These are phyloP conservation scores for Leishmania turanica DNA, from an alignment of 208 protist species.

Conservation along the genomic window DNA sequence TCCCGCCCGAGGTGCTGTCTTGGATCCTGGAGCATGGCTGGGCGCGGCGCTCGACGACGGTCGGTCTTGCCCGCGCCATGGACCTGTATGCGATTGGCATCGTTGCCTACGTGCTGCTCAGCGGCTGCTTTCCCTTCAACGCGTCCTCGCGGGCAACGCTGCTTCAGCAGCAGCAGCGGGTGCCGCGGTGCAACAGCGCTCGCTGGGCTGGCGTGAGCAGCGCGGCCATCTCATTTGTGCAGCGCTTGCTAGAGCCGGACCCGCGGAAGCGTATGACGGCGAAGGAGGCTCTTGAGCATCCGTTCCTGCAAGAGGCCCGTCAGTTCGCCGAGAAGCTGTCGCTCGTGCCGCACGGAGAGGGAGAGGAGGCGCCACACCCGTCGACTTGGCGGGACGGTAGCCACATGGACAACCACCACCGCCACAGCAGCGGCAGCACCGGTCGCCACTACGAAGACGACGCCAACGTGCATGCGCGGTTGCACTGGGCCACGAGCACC, in stretches of 20 bases:
- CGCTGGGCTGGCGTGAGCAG: slow-evolving; percentile 62
- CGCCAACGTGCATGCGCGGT: not conserved
- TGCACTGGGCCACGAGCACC: not conserved
- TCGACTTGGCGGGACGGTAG: not conserved
- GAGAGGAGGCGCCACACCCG: slow-evolving; percentile 12
- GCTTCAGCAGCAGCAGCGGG: slow-evolving; percentile 67
- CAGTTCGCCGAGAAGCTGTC: slow-evolving; percentile 49
- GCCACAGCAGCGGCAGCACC: not conserved
- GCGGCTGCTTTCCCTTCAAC: slow-evolving; percentile 86
- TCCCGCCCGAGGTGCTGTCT: slow-evolving; percentile 76
- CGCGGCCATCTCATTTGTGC: slow-evolving; percentile 68
- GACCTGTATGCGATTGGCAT: slow-evolving; percentile 82
- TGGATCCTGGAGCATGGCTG: slow-evolving; percentile 64
- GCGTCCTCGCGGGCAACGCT: slow-evolving; percentile 57
- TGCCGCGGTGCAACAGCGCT: slow-evolving; percentile 66
- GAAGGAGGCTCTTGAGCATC: slow-evolving; percentile 61
- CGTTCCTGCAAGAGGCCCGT: slow-evolving; percentile 56
- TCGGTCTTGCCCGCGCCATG: slow-evolving; percentile 54
- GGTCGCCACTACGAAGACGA: not conserved
- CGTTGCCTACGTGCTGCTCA: slow-evolving; percentile 83
- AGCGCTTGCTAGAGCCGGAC: slow-evolving; percentile 67
- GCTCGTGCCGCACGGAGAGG: slow-evolving; percentile 52
- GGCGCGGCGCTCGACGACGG: slow-evolving; percentile 41
- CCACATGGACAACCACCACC: not conserved
- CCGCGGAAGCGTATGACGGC: slow-evolving; percentile 52